Conservation (phyloP, 257 asterid genomes). For the Fraxinus americana region DNA sequence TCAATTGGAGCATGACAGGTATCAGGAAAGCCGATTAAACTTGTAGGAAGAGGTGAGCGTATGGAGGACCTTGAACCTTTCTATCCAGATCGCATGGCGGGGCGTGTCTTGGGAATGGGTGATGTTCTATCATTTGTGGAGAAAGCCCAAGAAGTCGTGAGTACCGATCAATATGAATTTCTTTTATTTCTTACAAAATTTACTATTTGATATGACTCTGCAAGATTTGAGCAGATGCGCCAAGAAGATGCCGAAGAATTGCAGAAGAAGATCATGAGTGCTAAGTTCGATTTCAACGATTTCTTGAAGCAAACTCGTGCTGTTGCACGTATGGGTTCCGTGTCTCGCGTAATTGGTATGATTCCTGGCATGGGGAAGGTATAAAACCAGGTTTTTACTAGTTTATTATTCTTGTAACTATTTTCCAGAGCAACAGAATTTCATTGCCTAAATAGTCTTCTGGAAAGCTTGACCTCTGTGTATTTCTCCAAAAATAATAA, state of each 20-base stretch:
- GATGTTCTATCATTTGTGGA: constrained; percentile 97
- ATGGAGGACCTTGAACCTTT: constrained; percentile 99
- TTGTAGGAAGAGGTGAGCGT: constrained; percentile 98
- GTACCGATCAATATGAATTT: constrained; percentile 31
- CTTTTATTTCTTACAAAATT: constrained; percentile 8
- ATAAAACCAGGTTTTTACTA: constrained; percentile 22
- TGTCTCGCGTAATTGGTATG: constrained; percentile 98
- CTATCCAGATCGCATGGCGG: constrained; percentile 98
- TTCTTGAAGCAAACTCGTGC: constrained; percentile 96
- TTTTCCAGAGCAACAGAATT: not conserved
- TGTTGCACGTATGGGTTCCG: constrained; percentile 93
- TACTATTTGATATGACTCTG: constrained; percentile 13
- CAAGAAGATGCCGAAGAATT: constrained; percentile 98
- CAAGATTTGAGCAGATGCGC: constrained; percentile 61
- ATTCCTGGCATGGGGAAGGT: constrained; percentile 99
- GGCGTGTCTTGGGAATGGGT: constrained; percentile 98
- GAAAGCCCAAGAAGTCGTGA: constrained; percentile 97
- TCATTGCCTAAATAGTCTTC: constrained; percentile 1
- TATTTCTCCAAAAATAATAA: not conserved
- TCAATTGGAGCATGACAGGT: constrained; percentile 51
- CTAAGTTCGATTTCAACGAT: constrained; percentile 94
- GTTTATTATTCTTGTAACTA: not conserved
- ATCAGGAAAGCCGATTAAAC: constrained; percentile 98
- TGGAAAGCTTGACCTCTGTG: constrained; percentile 1
- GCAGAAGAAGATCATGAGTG: constrained; percentile 97